A percentile compares a stretch with the other conserved stretches of the same genome.
These are phyloP conservation scores for Cryphonectria japonica DNA, from an alignment of 2,329 filamentous ascomycete species.

Conservation along the genomic window DNA sequence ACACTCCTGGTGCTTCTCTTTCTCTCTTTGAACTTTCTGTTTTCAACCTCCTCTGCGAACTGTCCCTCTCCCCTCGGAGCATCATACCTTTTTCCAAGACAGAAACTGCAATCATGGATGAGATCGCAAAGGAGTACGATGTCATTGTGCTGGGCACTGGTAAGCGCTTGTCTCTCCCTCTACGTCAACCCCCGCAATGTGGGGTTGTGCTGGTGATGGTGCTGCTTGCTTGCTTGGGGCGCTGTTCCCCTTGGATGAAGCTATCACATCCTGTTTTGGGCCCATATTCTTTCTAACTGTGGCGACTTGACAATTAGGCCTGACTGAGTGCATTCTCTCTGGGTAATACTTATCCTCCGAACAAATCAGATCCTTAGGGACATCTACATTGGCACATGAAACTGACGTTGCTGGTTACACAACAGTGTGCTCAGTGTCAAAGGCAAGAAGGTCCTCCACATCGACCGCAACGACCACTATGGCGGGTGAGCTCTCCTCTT, in stretches of 20 bases:
- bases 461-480: slow-evolving; percentile 98
- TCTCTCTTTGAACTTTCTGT: slow-evolving; percentile 18
- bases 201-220: slow-evolving; percentile 23
- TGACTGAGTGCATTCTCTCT: slow-evolving; percentile 99
- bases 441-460: slow-evolving; percentile 98
- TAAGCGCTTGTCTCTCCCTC: slow-evolving; percentile 50
- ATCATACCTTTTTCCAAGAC: slow-evolving; percentile 13
- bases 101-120: slow-evolving; percentile 72
- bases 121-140: slow-evolving; percentile 98
- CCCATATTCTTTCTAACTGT: slow-evolving; percentile 25
- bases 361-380: too few relatives aligned
- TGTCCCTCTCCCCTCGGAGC: slow-evolving; percentile 15
- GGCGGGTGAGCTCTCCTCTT: slow-evolving; percentile 72
- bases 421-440: slow-evolving; percentile 91
- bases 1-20: slow-evolving; percentile 19
- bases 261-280: slow-evolving; percentile 24
- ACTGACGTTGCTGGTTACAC: slow-evolving; percentile 19
- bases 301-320: slow-evolving; percentile 58
- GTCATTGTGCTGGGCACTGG: slow-evolving; percentile 97
- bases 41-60: slow-evolving; percentile 23
- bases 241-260: slow-evolving; percentile 7
- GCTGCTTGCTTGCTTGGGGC: slow-evolving; percentile 26
- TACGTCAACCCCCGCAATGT: slow-evolving; percentile 35
- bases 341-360: slow-evolving; percentile 62
- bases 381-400: neutral